These are phyloP conservation scores for Cocos nucifera DNA, from an alignment of 176 grass and related monocot genomes.

Conservation along the genomic window DNA sequence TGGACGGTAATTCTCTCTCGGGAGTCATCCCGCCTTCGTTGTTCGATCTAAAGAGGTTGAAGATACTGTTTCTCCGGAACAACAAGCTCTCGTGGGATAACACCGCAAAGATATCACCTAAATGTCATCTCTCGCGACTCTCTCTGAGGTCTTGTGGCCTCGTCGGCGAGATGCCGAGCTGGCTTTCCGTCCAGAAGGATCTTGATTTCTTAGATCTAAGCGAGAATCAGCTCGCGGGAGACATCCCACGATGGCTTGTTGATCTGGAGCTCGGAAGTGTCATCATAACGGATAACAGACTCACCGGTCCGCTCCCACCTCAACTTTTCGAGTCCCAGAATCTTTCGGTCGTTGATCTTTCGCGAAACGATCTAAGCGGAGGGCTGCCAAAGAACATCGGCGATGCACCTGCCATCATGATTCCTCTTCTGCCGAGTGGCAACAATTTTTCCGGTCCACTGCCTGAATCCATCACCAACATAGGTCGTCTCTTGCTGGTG, in stretches of 20 bases:
- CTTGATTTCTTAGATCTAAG: slow-evolving; percentile 30
- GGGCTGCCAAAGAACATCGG: slow-evolving; percentile 17
- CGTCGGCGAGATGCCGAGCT: slow-evolving; percentile 6
- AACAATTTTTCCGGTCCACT: slow-evolving; percentile 10
- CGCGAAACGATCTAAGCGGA: slow-evolving; percentile 21
- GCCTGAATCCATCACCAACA: slow-evolving; percentile 20
- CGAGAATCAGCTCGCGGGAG: slow-evolving; percentile 14
- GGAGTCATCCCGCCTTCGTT: slow-evolving; percentile 14
- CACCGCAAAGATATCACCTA: slow-evolving; percentile 7
- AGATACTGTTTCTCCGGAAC: slow-evolving; percentile 10
- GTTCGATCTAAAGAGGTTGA: slow-evolving; percentile 20
- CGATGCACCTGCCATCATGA: slow-evolving; percentile 8
- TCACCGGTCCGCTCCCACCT: slow-evolving; percentile 13
- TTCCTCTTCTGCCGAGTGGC: slow-evolving; percentile 13
- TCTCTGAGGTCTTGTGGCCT: slow-evolving; percentile 22
- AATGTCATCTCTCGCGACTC: slow-evolving; percentile 7
- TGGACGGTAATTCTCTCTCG: slow-evolving; percentile 10
- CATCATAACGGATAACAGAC: slow-evolving; percentile 14
- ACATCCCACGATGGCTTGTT: slow-evolving; percentile 14
- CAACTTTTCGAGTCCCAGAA: slow-evolving; percentile 17
- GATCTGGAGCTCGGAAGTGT: slow-evolving; percentile 5
- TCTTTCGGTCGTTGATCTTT: slow-evolving; percentile 10
- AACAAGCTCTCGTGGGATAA: slow-evolving; percentile 13
- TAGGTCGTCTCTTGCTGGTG: slow-evolving; percentile 12
- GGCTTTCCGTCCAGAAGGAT: slow-evolving; percentile 22